Evolutionary conservation across 257 asterid species (phyloP).

Genomic region (Solanum ossicruentum): DNA sequence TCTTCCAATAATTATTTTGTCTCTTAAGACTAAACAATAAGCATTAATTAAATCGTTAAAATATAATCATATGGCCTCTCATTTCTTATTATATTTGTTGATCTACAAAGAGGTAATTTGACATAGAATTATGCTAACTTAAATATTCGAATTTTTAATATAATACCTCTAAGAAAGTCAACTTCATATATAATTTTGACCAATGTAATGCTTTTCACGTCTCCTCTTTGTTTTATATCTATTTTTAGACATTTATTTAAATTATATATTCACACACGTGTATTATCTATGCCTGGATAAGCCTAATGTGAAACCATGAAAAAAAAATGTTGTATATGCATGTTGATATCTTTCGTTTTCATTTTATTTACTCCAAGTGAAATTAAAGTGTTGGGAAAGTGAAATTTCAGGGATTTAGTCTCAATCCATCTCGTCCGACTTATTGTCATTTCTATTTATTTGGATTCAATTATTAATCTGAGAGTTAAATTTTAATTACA

Average conservation of each 20-base stretch:
- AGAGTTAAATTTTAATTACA: background rate
- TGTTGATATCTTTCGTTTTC: background rate
- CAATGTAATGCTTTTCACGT: background rate
- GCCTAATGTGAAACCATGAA: background rate
- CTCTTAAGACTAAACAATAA: background rate
- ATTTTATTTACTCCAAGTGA: background rate
- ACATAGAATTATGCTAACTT: background rate
- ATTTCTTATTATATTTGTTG: background rate
- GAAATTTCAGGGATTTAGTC: background rate
- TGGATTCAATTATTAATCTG: background rate
- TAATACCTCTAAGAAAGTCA: background rate
- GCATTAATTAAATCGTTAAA: background rate
- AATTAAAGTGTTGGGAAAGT: background rate
- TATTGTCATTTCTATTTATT: background rate
- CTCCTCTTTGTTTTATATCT: background rate
- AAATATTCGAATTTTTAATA: background rate
- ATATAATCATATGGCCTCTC: background rate
- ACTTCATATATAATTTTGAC: background rate
- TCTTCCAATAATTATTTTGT: background rate
- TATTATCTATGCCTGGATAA: background rate
- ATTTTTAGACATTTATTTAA: background rate
- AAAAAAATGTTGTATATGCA: background rate
- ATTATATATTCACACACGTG: background rate
- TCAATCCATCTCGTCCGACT: background rate
- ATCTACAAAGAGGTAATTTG: background rate